Evolutionary conservation across 2,329 filamentous ascomycete genomes (phyloP), one percentile per base, ranked within the genome.

Genomic region (Cryphonectria carpinicola): DNA sequence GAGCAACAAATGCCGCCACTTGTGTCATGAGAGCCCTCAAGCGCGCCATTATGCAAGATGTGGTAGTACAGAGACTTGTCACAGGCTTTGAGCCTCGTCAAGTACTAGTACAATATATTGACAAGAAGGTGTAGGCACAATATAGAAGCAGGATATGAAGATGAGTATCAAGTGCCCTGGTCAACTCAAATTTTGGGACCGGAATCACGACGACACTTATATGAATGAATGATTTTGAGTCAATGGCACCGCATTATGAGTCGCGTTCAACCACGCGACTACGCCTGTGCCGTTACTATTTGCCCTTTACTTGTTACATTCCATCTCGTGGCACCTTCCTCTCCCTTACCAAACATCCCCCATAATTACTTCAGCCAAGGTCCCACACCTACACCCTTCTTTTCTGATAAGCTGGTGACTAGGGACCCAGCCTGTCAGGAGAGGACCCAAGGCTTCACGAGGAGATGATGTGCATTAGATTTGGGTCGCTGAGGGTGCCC

Each of bases 321-420:
- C 70, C 71, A 72, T 46, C 46, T 68, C 66, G 68, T 72, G 63
- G 62, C 66, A 72, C 71, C 63, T 70, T 37, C 52, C 56, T 64
- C 63, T 60, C 61, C 65, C 64, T 68, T 65, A 10, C 11, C 54
- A 66, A n/a, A 4, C 37, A 39, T 39, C 37, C 37, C 11, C 22
- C 64, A 17, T 41, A 32, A 32, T 32, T 32, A 43, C 52, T 54
- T 43, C 17, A 28, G 63, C 10, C 22, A 63, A n/a, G 58, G 32
- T n/a, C n/a, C 41, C 66, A 46, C 35, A 22, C 39, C 56, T 62
- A 25, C 56, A 37, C 10, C 37, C 35, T 58, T 65, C 14, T 17
- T 35, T 8, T 11, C 35, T 63, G 56, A 63, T 56, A 61, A 39
- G 41, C 62, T 39, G 54, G 64, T 65, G 39, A 65, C 54, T 54